Base-by-base conservation (phyloP, 371 early-diverging fungal genomes). In the Choanephora cucurbitarum region DNA sequence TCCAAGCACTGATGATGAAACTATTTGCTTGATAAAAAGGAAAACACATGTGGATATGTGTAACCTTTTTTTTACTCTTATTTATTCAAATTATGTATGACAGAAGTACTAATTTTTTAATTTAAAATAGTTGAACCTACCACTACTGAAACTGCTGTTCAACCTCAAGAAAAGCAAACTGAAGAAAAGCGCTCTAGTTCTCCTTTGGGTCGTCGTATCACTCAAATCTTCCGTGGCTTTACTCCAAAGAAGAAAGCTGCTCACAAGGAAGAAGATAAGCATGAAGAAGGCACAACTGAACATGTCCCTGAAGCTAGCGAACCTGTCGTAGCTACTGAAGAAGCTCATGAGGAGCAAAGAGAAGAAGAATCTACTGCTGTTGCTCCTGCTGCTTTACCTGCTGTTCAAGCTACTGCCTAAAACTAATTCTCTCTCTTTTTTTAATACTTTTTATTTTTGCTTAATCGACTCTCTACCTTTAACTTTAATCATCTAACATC, bases 151-250 rank as follows among this genome's bases (percentile, higher is more conserved):
- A 33, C 14, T 5, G 40, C 37, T 22, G 13, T n/a, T 22, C 13
- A 24, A 15, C 5, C 51, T 37, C 8, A 37, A 8, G 34, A 17
- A 17, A 37, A 9, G n/a, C 60, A 52, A 18, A 18, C 49, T 31
- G 58, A 58, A 49, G 50, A 49, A 32, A 62, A 72, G 44, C 72
- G 67, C 43, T 23, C 75, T 49, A 58, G 66, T 13, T 66, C 70
- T 17, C 72, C 68, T 45, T 60, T 76, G 39, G 68, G 77, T 14
- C 77, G 77, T 62, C 68, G 73, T 60, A 45, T 77, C 43, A 73
- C 77, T 28, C 71, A 73, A 53, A 62, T 73, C 32, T 57, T 73
- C 45, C 71, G 73, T 34, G 56, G 57, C 14, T 57, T 69, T 50
- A 57, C 63, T 43, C 53, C 50, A 54, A 76, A 68, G 37, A 65